Conservation (phyloP, 192 early-diverging fungal species). For the Neocallimastix lanati region DNA sequence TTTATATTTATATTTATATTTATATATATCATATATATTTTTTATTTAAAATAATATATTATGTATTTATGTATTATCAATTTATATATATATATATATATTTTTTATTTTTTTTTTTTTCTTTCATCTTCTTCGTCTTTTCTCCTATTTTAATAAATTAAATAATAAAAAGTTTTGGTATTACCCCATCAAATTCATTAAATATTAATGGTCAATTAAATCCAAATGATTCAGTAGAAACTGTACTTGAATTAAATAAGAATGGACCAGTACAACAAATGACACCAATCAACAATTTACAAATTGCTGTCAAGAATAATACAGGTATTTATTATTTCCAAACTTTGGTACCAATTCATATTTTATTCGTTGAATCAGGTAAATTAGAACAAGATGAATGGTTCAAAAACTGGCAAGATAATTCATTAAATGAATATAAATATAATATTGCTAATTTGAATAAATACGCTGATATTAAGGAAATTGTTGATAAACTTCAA, state of each 20-base stretch:
- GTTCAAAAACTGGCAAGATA: conserved; percentile 28
- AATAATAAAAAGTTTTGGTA: conserved; percentile 16
- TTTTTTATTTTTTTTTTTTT: background rate
- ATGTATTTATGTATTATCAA: too few relatives aligned
- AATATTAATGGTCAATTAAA: conserved; percentile 11
- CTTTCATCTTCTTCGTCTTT: background rate
- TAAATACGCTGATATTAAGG: conserved; percentile 18
- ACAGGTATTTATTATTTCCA: conserved; percentile 26
- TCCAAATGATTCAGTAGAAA: conserved; percentile 7
- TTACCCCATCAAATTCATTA: conserved; percentile 17
- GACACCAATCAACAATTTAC: conserved; percentile 20
- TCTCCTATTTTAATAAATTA: too few relatives aligned
- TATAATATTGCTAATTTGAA: conserved; percentile 11
- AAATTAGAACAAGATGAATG: conserved; percentile 25
- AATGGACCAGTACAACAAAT: conserved; percentile 11
- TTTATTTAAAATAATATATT: too few relatives aligned
- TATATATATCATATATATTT: too few relatives aligned
- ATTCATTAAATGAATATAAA: background rate
- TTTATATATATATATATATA: too few relatives aligned
- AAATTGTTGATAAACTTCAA: conserved; percentile 29
- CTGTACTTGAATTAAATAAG: conserved; percentile 3
- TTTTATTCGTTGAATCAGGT: conserved; percentile 25
- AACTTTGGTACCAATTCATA: conserved; percentile 30
- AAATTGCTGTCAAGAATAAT: conserved; percentile 34
- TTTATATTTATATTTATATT: too few relatives aligned